phyloP scores from a whole-genome alignment of 495 filamentous ascomycete species.

The Hypoxylon perforatum region DNA sequence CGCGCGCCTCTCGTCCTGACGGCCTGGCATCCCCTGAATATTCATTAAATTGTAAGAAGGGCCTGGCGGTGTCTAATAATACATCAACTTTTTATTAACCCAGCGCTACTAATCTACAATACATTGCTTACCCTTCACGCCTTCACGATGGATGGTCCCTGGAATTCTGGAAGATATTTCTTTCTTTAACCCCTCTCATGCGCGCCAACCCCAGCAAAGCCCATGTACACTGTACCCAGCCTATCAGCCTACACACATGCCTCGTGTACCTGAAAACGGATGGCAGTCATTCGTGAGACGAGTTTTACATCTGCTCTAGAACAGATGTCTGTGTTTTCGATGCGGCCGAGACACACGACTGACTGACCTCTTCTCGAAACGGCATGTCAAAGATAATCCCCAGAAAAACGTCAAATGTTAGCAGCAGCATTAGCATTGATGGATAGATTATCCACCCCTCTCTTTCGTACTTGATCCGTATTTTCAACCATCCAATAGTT shows the following conservation, averaged over 20 bases:
- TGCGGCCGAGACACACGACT: conserved; percentile 33
- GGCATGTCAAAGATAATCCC: conserved; percentile 13
- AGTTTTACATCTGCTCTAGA: not conserved
- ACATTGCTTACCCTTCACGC: not conserved
- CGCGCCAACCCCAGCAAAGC: conserved; percentile 36
- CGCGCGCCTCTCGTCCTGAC: too few species aligned
- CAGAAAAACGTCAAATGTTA: not conserved
- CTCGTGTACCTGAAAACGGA: conserved; percentile 13
- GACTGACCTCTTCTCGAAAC: conserved; percentile 8
- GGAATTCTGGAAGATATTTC: conserved; percentile 17
- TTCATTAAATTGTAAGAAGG: conserved; percentile 23
- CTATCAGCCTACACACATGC: too few species aligned
- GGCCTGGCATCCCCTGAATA: conserved; percentile 22
- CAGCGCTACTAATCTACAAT: not conserved
- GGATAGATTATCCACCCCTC: conserved; percentile 8
- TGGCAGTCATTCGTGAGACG: conserved; percentile 2
- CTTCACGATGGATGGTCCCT: conserved; percentile 21
- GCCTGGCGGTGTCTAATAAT: conserved; percentile 38
- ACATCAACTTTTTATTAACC: conserved; percentile 14
- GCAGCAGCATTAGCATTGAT: not conserved
- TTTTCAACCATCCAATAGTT: conserved; percentile 11
- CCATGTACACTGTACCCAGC: too few species aligned
- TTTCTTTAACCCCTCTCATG: conserved; percentile 7
- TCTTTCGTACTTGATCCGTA: not conserved
- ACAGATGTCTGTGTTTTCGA: conserved; percentile 12